phyloP scores from a whole-genome alignment of 805 yeast species.

The Sugiyamaella floridensis region DNA sequence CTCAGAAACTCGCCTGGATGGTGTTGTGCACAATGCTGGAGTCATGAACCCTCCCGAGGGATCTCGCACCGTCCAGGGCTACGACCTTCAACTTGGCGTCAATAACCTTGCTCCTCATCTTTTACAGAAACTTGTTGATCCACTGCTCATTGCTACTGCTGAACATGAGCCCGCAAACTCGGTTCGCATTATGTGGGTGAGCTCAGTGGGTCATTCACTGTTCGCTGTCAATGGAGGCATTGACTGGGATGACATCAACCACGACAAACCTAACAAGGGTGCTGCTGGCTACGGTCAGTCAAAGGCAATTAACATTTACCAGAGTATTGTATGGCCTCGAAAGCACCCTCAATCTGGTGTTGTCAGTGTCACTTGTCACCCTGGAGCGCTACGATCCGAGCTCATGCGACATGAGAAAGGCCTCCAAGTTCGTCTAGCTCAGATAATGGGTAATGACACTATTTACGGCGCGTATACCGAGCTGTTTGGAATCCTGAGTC shows the following conservation, averaged over 20 bases:
- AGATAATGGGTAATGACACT: constrained; percentile 16
- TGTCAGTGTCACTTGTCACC: constrained; percentile 35
- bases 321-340: constrained; percentile 33
- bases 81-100: constrained; percentile 42
- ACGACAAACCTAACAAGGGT: constrained; percentile 14
- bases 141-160: constrained; percentile 33
- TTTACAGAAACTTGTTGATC: constrained; percentile 35
- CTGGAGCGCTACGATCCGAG: constrained; percentile 36
- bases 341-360: constrained; percentile 30
- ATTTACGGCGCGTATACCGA: constrained; percentile 40
- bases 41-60: constrained; percentile 35
- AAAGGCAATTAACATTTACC: constrained; percentile 38
- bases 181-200: constrained; percentile 27
- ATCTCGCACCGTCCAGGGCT: constrained; percentile 37
- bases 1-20: constrained; percentile 29
- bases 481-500: constrained; percentile 37
- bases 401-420: constrained; percentile 25
- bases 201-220: constrained; percentile 34
- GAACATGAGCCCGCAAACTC: constrained; percentile 25
- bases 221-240: constrained; percentile 32
- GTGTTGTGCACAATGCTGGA: constrained; percentile 41
- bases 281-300: constrained; percentile 31
- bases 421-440: neutral
- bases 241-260: constrained; percentile 31
- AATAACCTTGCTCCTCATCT: constrained; percentile 42